A percentile compares a stretch with the other conserved stretches of the same genome.
phyloP scores from a whole-genome alignment of 768 basidiomycete species.

The Clavulina sp. region DNA sequence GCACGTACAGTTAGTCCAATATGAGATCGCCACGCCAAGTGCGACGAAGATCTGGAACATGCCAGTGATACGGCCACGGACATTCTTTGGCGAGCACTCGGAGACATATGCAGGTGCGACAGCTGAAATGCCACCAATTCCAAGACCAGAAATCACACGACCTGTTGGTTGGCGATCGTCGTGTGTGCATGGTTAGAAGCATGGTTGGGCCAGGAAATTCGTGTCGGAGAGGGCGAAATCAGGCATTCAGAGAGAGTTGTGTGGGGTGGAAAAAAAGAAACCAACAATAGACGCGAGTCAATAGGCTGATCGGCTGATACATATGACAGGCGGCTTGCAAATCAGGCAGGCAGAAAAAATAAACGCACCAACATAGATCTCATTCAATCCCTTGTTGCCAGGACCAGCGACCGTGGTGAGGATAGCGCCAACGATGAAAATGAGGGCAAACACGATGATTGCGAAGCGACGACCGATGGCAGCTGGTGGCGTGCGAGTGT shows the following conservation, averaged over 20 bases:
- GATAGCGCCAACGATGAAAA: constrained; percentile 59
- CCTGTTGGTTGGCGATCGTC: too few species aligned
- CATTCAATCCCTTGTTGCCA: constrained; percentile 33
- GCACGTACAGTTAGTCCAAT: constrained; percentile 57
- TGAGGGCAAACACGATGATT: constrained; percentile 37
- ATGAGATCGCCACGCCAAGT: constrained; percentile 69
- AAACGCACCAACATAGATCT: constrained; percentile 49
- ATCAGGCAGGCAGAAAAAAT: not conserved
- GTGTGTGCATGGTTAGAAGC: too few species aligned
- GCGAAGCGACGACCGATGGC: constrained; percentile 49
- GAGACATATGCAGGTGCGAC: constrained; percentile 75
- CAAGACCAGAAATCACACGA: constrained; percentile 61
- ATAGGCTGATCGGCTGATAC: too few species aligned
- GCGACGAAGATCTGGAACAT: constrained; percentile 80
- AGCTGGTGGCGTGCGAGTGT: constrained; percentile 23
- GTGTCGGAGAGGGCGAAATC: too few species aligned
- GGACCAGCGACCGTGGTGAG: constrained; percentile 51
- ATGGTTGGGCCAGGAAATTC: too few species aligned
- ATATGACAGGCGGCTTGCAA: not conserved
- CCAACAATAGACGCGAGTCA: too few species aligned
- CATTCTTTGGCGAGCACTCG: constrained; percentile 74
- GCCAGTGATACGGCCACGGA: constrained; percentile 72
- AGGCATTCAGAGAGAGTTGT: too few species aligned
- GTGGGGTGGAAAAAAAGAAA: too few species aligned
- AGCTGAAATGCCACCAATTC: constrained; percentile 66